A percentile compares a stretch with the other conserved stretches of the same genome.
Evolutionary conservation across 2,329 filamentous ascomycete genomes (phyloP).

Genomic region (Talaromyces sp.): DNA sequence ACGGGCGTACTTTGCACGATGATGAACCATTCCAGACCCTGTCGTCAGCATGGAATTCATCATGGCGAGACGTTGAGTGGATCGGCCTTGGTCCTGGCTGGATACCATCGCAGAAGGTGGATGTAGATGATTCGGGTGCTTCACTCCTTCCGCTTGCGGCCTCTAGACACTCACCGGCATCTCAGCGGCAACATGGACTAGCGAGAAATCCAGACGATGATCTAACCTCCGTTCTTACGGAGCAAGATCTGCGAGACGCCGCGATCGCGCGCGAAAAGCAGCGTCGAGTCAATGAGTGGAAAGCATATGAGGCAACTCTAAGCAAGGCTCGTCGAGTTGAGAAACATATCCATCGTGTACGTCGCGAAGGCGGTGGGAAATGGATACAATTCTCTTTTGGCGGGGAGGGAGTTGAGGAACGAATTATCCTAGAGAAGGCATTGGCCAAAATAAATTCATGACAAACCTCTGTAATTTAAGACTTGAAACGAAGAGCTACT

Average conservation of each 20-base stretch:
- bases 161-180: conserved; percentile 26
- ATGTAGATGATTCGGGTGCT: not conserved
- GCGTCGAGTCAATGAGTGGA: conserved; percentile 30
- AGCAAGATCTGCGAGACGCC: conserved; percentile 11
- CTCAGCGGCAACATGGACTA: conserved; percentile 21
- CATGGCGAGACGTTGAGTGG: conserved; percentile 45
- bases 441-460: conserved; percentile 1
- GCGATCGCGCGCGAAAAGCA: conserved; percentile 30
- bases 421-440: not conserved
- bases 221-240: conserved; percentile 16
- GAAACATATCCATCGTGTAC: conserved; percentile 29
- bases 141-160: conserved; percentile 19
- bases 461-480: not conserved
- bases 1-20: conserved; percentile 29
- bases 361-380: conserved; percentile 35
- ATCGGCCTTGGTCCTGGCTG: conserved; percentile 44
- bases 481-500: not conserved
- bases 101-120: conserved; percentile 28
- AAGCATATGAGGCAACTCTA: conserved; percentile 30
- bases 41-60: conserved; percentile 46
- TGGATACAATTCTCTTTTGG: conserved; percentile 40
- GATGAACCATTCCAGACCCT: conserved; percentile 25
- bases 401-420: conserved; percentile 9
- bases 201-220: conserved; percentile 26
- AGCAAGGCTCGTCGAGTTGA: conserved; percentile 31